These are phyloP conservation scores for Mycothermus thermophilus DNA, from an alignment of 495 filamentous ascomycete genomes.

Conservation along the genomic window DNA sequence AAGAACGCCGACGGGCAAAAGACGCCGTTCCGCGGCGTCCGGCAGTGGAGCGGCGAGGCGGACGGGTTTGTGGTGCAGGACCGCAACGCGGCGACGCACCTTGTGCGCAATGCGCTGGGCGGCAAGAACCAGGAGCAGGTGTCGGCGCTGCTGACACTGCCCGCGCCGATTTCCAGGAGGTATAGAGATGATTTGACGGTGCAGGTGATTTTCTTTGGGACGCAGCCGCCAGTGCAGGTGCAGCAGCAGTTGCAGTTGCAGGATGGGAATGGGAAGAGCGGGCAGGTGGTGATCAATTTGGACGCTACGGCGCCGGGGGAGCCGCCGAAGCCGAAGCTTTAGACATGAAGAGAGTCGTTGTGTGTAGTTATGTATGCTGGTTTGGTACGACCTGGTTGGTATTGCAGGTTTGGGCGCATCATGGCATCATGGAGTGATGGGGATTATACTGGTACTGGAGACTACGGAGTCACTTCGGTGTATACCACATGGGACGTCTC, in stretches of 20 bases:
- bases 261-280: slow-evolving; percentile 56
- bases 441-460: too few species aligned
- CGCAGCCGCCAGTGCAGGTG: too few species aligned
- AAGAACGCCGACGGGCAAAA: slow-evolving; percentile 38
- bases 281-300: slow-evolving; percentile 65
- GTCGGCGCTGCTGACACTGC: slow-evolving; percentile 81
- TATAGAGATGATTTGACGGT: slow-evolving; percentile 95
- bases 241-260: too few species aligned
- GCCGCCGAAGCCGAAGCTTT: slow-evolving; percentile 32
- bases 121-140: slow-evolving; percentile 90
- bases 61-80: slow-evolving; percentile 87
- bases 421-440: too few species aligned
- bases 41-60: slow-evolving; percentile 63
- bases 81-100: slow-evolving; percentile 89
- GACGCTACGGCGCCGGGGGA: slow-evolving; percentile 66
- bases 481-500: too few species aligned
- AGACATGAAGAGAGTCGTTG: neutral
- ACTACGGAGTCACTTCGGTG: too few species aligned
- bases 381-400: too few species aligned
- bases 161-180: slow-evolving; percentile 75
- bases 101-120: slow-evolving; percentile 89
- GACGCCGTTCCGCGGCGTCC: slow-evolving; percentile 61
- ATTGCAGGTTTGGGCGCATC: too few species aligned
- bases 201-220: slow-evolving; percentile 98
- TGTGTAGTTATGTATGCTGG: too few species aligned